Evolutionary conservation across 208 protist species (phyloP).

Genomic region (Perkinsela sp.): DNA sequence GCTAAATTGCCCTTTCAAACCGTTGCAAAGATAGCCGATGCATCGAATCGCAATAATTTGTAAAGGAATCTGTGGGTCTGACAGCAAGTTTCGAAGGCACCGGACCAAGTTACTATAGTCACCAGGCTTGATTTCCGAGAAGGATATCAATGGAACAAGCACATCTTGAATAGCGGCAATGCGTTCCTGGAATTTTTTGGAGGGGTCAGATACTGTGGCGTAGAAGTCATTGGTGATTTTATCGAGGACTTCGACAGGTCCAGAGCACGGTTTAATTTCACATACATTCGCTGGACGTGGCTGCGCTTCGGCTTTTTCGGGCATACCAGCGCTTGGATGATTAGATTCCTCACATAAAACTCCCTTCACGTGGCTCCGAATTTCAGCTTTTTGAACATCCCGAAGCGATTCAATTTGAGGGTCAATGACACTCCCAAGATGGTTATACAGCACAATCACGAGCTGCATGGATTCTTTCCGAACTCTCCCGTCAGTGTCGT

Average conservation of each 20-base stretch:
- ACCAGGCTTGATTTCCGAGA: not conserved
- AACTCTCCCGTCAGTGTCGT: not conserved
- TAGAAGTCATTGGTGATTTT: not conserved
- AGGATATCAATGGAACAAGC: not conserved
- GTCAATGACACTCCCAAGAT: not conserved
- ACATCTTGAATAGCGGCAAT: not conserved
- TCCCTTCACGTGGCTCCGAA: not conserved
- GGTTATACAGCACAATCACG: not conserved
- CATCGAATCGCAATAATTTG: not conserved
- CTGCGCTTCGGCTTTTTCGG: not conserved
- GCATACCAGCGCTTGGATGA: not conserved
- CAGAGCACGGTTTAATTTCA: not conserved
- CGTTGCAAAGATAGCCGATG: not conserved
- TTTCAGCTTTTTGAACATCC: constrained; percentile 1
- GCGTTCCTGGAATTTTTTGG: not conserved
- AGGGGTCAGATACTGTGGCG: not conserved
- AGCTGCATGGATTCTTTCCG: not conserved
- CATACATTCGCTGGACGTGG: not conserved
- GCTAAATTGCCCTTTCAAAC: not conserved
- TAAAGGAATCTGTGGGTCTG: not conserved
- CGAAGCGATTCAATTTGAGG: not conserved
- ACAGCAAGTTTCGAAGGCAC: not conserved
- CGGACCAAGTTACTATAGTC: not conserved
- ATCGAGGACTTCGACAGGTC: not conserved
- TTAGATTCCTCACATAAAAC: not conserved